Evolutionary conservation across 1,139 yeast species (phyloP).

Genomic region (Scheffersomyces illinoinensis): DNA sequence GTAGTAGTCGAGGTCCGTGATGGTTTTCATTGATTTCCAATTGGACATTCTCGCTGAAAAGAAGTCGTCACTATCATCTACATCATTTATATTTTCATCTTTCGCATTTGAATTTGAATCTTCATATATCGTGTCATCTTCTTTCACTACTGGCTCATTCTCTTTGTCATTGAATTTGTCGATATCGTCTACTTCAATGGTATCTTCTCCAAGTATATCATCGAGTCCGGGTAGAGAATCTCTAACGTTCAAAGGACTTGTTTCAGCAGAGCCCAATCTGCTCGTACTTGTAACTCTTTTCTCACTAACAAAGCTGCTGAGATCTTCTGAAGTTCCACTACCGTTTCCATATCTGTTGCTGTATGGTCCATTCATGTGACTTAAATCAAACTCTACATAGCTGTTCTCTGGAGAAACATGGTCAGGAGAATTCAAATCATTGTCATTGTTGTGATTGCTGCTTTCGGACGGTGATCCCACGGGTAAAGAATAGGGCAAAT

Average conservation of each 20-base stretch:
- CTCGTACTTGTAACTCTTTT: slow-evolving; percentile 4
- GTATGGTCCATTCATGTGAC: slow-evolving; percentile 7
- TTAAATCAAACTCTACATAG: slow-evolving; percentile 38
- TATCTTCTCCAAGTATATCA: background rate
- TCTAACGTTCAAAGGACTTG: background rate
- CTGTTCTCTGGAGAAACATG: slow-evolving; percentile 10
- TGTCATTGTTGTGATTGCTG: background rate
- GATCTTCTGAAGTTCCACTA: slow-evolving; percentile 3
- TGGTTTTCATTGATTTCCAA: slow-evolving; percentile 58
- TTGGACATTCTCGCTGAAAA: slow-evolving; percentile 19
- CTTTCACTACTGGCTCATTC: background rate
- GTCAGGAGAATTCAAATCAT: background rate
- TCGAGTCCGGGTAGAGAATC: background rate
- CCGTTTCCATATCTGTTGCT: background rate
- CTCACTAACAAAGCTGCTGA: slow-evolving; percentile 3
- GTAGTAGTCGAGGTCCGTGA: slow-evolving; percentile 51
- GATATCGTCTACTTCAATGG: background rate
- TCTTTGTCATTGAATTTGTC: background rate
- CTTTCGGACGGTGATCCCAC: background rate
- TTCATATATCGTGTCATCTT: background rate
- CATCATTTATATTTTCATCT: slow-evolving; percentile 1
- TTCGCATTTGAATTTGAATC: background rate
- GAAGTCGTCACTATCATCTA: slow-evolving; percentile 7
- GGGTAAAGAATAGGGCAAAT: slow-evolving; percentile 13
- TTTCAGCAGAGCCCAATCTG: slow-evolving; percentile 4